A percentile compares a stretch with the other conserved stretches of the same genome.
phyloP scores from a whole-genome alignment of 768 basidiomycete genomes.

The Daedaleopsis nitida region DNA sequence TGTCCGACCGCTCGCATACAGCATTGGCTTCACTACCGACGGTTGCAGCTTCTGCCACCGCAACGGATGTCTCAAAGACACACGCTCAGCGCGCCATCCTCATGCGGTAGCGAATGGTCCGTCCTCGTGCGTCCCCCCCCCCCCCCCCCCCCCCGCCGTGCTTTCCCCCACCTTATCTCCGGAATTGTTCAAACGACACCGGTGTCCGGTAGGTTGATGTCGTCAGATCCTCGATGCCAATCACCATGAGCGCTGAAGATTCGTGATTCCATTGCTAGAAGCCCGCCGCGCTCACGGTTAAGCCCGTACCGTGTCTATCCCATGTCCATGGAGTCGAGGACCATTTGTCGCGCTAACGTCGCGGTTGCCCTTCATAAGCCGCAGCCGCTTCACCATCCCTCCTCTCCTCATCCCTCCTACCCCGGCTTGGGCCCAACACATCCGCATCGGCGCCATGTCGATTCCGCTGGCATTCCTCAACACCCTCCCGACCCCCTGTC shows the following conservation, averaged over 20 bases:
- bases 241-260: background rate
- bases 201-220: conserved; percentile 3
- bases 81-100: conserved; percentile 4
- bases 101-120: conserved; percentile 10
- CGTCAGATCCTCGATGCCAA: conserved; percentile 2
- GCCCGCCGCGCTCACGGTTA: conserved; percentile 1
- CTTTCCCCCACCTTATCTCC: conserved; percentile 19
- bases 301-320: background rate
- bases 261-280: background rate
- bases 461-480: conserved; percentile 33
- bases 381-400: background rate
- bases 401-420: conserved; percentile 3
- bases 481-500: conserved; percentile 25
- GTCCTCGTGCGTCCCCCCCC: conserved; percentile 4
- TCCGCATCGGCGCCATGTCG: conserved; percentile 11
- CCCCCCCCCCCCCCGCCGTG: background rate
- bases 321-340: background rate
- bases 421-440: background rate
- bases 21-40: too few relatives aligned
- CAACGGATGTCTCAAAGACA: background rate
- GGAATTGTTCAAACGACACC: conserved; percentile 6
- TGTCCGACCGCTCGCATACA: too few relatives aligned
- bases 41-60: too few relatives aligned
- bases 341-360: background rate
- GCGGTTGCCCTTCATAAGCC: background rate